Conservation (phyloP, 768 basidiomycete species). For the Suillus plorans region DNA sequence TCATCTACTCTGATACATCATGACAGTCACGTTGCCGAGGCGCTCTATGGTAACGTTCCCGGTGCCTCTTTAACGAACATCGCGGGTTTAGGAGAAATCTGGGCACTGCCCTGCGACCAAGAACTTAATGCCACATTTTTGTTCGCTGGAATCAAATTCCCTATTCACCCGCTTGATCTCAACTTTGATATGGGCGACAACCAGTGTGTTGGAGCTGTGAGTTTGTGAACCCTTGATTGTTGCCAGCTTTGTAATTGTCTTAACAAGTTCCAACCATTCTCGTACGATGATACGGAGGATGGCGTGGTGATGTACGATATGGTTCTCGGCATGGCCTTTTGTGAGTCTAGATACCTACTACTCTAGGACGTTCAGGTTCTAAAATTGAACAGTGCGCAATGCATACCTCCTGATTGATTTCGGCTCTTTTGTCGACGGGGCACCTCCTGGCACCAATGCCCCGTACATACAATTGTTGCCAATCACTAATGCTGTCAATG, state of each 20-base stretch:
- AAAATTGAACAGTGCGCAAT: conserved; percentile 52
- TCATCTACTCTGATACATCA: conserved; percentile 15
- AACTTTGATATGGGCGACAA: conserved; percentile 27
- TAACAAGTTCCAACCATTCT: conserved; percentile 67
- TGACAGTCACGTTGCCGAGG: conserved; percentile 51
- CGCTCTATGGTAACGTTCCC: conserved; percentile 56
- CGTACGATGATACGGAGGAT: conserved; percentile 39
- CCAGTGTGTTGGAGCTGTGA: conserved; percentile 45
- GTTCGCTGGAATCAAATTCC: conserved; percentile 55
- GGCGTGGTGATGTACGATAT: conserved; percentile 46
- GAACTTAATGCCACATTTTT: conserved; percentile 66
- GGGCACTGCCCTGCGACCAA: conserved; percentile 62
- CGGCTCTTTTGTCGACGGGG: conserved; percentile 56
- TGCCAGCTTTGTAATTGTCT: conserved; percentile 1
- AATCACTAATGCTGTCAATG: conserved; percentile 47
- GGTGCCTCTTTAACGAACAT: conserved; percentile 50
- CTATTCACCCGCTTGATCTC: conserved; percentile 68
- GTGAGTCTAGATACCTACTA: conserved; percentile 37
- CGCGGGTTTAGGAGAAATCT: conserved; percentile 43
- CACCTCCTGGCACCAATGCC: conserved; percentile 32
- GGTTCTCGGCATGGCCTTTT: conserved; percentile 72
- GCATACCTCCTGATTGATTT: conserved; percentile 63
- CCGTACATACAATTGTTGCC: conserved; percentile 69
- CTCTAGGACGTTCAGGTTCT: not conserved
- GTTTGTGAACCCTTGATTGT: conserved; percentile 14